Evolutionary conservation across 2,329 filamentous ascomycete genomes (phyloP), one percentile per base, ranked within the genome.

Genomic region (Bipolaris gigantea): DNA sequence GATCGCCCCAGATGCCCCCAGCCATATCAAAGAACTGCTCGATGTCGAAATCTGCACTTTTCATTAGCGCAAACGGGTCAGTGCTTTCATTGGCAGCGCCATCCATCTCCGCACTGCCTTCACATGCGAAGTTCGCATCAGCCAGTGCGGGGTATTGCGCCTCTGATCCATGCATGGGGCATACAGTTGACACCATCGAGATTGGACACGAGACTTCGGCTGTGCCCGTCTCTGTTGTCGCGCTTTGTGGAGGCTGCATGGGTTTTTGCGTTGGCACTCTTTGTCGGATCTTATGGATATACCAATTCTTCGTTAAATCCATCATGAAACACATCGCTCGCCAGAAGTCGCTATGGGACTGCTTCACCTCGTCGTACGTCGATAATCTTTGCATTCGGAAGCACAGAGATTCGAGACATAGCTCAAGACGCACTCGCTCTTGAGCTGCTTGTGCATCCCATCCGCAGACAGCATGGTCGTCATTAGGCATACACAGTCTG

Each of bases 391-490:
- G 65, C 66, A 73, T 72, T 0, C 70, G 63, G 47, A 71, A 71
- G 54, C 67, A 72, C 1, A 73, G 46, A 5, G 67, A 67, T 45
- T 73, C 71, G 4, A 73, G 62, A 33, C 65, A 71, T 2, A 72
- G 53, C 35, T 73, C 70, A 4, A 73, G 59, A 2, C 65, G 64
- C 7, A 69, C 61, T 13, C 69, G 59, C 9, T 70, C 66, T 38
- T 72, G 69, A 3, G 70, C 71, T 10, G 66, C 57, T 50, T 67
- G 67, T 5, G 64, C 55, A 38, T 73, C 69, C 70, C 71, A 73
- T 16, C 69, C 65, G 2, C 57, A 57, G 2, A 62, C 55, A 8
- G 41, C 16, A 34, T 70, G 62, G 5, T 61, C 45, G 33, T 64
- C 63, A 23, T 45, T 65, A 1, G 70, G 63, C 9, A 72, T 70